Evolutionary conservation across 192 early-diverging fungal species (phyloP).

Genomic region (Gonapodya prolifera): DNA sequence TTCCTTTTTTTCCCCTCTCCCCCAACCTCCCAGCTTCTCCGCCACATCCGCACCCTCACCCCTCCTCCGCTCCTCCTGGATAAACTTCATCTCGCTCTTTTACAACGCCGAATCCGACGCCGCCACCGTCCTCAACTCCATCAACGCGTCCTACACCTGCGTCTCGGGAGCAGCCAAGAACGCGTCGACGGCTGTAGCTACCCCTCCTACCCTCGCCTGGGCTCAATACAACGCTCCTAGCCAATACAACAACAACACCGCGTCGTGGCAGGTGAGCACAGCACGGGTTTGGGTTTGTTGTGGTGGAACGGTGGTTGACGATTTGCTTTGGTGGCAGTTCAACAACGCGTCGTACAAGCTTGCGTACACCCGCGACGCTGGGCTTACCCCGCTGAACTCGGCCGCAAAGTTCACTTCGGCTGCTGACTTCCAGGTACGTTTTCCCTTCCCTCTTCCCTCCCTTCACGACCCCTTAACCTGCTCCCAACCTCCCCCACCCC

Average conservation of each 20-base stretch:
- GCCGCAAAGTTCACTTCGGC: too few species aligned
- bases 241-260: background rate
- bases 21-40: slow-evolving; percentile 10
- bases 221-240: background rate
- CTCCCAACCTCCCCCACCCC: background rate
- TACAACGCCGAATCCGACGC: background rate
- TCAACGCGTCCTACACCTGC: background rate
- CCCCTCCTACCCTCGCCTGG: background rate
- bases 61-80: background rate
- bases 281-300: background rate
- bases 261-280: background rate
- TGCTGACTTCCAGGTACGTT: too few species aligned
- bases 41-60: too few species aligned
- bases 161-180: background rate
- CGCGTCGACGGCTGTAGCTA: background rate
- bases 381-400: too few species aligned
- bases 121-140: background rate
- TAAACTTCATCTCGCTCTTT: background rate
- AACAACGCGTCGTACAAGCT: background rate
- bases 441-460: too few species aligned
- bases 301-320: too few species aligned
- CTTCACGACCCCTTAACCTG: too few species aligned
- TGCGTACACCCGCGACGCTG: background rate
- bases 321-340: background rate
- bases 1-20: too few species aligned